Conservation (phyloP, 208 protist species). For the Crithidia thermophila region DNA sequence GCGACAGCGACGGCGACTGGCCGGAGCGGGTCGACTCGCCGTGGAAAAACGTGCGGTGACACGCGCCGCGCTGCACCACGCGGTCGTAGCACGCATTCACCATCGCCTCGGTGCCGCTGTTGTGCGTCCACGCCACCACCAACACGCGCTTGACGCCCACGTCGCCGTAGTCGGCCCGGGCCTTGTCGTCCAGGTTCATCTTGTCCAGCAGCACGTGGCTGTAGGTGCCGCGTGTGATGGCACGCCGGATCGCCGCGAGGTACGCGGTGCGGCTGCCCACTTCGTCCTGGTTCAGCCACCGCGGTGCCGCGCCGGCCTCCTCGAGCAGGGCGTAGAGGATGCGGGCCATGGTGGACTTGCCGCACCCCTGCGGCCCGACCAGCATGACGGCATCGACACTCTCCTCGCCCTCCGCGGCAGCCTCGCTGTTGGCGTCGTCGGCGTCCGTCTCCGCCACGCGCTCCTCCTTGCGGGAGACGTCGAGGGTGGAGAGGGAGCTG, state of each 20-base stretch:
- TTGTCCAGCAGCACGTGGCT: constrained; percentile 85
- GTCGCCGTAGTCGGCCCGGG: constrained; percentile 43
- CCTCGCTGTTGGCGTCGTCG: constrained; percentile 4
- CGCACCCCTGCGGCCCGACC: constrained; percentile 81
- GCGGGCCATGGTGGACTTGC: constrained; percentile 82
- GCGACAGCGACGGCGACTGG: neutral
- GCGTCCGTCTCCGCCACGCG: neutral
- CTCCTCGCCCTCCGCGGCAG: neutral
- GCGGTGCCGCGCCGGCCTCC: constrained; percentile 49
- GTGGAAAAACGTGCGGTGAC: constrained; percentile 62
- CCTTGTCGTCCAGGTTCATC: constrained; percentile 74
- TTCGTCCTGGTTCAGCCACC: constrained; percentile 90
- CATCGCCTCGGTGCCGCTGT: constrained; percentile 43
- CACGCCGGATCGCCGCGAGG: constrained; percentile 51
- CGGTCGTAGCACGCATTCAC: constrained; percentile 63
- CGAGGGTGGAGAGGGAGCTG: constrained; percentile 17
- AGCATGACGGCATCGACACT: constrained; percentile 58
- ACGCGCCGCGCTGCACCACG: constrained; percentile 46
- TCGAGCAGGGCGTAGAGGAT: constrained; percentile 58
- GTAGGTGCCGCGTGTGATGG: constrained; percentile 36
- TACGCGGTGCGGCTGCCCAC: constrained; percentile 49
- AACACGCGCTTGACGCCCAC: constrained; percentile 38
- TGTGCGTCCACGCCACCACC: constrained; percentile 56
- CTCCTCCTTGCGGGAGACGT: constrained; percentile 18
- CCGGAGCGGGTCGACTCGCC: constrained; percentile 1